Conservation (phyloP, 306 rosid species). For the Cercis canadensis region DNA sequence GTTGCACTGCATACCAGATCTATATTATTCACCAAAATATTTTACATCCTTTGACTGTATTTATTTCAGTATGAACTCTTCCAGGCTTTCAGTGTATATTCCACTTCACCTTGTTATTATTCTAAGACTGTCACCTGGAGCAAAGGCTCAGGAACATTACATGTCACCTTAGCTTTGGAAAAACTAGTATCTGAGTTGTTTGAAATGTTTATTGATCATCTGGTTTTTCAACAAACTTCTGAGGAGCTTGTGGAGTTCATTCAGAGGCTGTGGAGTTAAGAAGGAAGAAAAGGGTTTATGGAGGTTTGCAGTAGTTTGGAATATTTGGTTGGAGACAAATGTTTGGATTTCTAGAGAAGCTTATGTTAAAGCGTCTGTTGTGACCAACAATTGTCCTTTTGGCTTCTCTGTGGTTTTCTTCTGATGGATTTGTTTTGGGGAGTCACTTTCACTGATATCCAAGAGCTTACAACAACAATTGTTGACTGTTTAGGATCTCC, state of each 20-base stretch:
- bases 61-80: slow-evolving; percentile 25
- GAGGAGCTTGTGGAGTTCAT: no score
- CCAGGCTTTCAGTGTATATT: not conserved
- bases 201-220: no score
- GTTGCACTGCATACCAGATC: slow-evolving; percentile 15
- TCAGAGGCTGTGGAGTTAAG: no score
- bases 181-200: no score
- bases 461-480: not conserved
- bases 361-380: not conserved
- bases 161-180: no score
- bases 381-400: not conserved
- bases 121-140: not conserved
- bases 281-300: not conserved
- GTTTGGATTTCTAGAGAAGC: not conserved
- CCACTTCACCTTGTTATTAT: not conserved
- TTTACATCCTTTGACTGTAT: slow-evolving; percentile 10
- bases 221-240: no score
- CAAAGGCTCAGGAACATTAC: not conserved
- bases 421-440: no score
- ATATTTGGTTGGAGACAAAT: not conserved
- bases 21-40: slow-evolving; percentile 5
- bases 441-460: no score
- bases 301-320: not conserved
- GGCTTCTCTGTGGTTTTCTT: slow-evolving; percentile 4
- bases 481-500: not conserved